A percentile compares a stretch with the other conserved stretches of the same genome.
Conservation (phyloP, 768 basidiomycete species). For the Tricholoma saponaceum region DNA sequence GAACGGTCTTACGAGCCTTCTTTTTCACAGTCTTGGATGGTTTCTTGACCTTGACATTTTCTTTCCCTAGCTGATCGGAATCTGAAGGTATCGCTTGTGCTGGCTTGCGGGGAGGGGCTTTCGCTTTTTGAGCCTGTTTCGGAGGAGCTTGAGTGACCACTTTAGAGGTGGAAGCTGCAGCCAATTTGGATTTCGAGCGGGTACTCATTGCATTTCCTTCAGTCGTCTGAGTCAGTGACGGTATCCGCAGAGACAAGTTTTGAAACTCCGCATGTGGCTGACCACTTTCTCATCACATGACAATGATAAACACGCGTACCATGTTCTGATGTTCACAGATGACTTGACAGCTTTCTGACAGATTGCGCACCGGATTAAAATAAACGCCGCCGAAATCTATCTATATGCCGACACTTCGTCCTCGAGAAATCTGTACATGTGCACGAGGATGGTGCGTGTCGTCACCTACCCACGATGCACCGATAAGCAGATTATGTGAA, state of each 20-base stretch:
- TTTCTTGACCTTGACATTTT: conserved; percentile 19
- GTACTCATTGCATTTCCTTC: conserved; percentile 32
- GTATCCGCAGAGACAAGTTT: not conserved
- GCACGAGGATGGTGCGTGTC: not conserved
- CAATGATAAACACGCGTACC: not conserved
- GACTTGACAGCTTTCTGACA: not conserved
- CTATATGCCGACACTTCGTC: not conserved
- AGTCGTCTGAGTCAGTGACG: conserved; percentile 1
- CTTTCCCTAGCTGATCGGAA: conserved; percentile 19
- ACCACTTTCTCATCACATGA: conserved; percentile 6
- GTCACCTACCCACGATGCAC: not conserved
- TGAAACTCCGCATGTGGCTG: conserved; percentile 2
- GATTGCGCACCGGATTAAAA: not conserved
- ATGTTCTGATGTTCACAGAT: no score
- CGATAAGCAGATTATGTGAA: not conserved
- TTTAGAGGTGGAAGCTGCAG: conserved; percentile 17
- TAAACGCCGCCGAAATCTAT: not conserved
- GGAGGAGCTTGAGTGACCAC: conserved; percentile 6
- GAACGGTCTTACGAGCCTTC: conserved; percentile 19
- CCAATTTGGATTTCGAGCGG: conserved; percentile 39
- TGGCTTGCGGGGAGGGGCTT: conserved; percentile 9
- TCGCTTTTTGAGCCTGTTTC: conserved; percentile 11
- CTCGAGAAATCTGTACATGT: not conserved
- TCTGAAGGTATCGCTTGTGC: conserved; percentile 8
- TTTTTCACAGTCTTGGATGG: conserved; percentile 5